phyloP scores from a whole-genome alignment of 345 rosid species.

The Eucalyptus sp. region DNA sequence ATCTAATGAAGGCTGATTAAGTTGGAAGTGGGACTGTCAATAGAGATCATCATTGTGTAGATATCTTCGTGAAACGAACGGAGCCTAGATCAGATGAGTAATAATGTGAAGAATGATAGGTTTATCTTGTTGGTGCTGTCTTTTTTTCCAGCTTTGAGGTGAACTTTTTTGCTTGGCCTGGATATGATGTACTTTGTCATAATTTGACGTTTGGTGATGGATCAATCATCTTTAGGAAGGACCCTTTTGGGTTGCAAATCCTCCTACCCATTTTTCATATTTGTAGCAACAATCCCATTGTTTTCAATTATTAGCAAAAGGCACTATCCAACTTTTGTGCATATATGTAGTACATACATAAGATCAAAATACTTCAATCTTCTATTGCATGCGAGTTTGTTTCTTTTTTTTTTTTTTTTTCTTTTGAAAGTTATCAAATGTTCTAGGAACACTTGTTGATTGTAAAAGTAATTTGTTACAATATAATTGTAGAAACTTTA shows the following conservation, averaged over 20 bases:
- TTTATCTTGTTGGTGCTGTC: not conserved
- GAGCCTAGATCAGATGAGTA: not conserved
- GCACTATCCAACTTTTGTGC: not conserved
- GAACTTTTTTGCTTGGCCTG: not conserved
- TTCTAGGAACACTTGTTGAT: not conserved
- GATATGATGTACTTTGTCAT: not conserved
- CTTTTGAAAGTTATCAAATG: not conserved
- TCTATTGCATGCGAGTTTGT: not conserved
- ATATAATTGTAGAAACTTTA: not conserved
- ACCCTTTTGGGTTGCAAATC: not conserved
- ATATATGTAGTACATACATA: too few relatives aligned
- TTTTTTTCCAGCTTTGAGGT: not conserved
- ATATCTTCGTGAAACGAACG: not conserved
- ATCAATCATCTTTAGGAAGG: not conserved
- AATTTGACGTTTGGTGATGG: not conserved
- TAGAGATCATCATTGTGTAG: too few relatives aligned
- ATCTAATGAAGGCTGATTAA: too few relatives aligned
- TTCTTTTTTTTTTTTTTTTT: accelerated
- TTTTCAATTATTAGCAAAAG: not conserved
- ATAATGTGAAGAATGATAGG: not conserved
- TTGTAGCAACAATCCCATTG: not conserved
- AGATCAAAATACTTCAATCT: not conserved
- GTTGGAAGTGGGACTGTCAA: too few relatives aligned
- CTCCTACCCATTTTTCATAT: not conserved
- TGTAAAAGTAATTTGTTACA: not conserved